Base-by-base conservation (phyloP, 306 rosid genomes). In the Canavalia gladiata region DNA sequence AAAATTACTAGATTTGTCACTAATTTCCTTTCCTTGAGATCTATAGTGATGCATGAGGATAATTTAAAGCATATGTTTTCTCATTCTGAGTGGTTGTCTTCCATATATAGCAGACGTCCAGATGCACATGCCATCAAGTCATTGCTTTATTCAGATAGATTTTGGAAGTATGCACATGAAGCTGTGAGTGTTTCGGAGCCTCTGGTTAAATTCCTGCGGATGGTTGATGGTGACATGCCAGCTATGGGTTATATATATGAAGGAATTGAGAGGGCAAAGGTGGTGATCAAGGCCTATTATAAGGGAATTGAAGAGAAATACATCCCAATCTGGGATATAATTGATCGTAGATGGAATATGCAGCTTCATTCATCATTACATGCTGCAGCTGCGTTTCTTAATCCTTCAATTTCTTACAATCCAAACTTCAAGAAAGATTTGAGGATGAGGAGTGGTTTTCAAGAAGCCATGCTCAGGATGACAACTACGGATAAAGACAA, bases 181-280 rank as follows among this genome's bases (percentile, higher is more conserved):
- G 95, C 87, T 78, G 92, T 92, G 41, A 75, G 76, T 57, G 81
- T 92, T 70, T 85, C 91, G 9, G 95, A 92, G 68, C 92, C 92
- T 18, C 81, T 92, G 34, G 68, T 90, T 80, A 89, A 84, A 82
- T 72, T 92, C 50, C 87, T 87, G 69, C 84, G 97, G 76, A 86
- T 88, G 39, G 91, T 90, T 78, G 95, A 90, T 33, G 94, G 92
- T 37, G 97, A 90, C 80, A 89, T 90, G 93, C 92, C 95, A 25
- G 90, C 90, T 31, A 88, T 90, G 90, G 92, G 97, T 46, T 89
- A 89, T 82, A 78, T 90, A 69, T 85, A 78, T 69, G 89, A 88
- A 80, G 92, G 86, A 79, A 85, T 92, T 41, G 93, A 89, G 85
- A 88, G 85, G 87, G 88, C 88, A 72, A 90, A 90, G 86, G 63